Base-by-base conservation (phyloP, 768 basidiomycete species). In the Bullera alba region DNA sequence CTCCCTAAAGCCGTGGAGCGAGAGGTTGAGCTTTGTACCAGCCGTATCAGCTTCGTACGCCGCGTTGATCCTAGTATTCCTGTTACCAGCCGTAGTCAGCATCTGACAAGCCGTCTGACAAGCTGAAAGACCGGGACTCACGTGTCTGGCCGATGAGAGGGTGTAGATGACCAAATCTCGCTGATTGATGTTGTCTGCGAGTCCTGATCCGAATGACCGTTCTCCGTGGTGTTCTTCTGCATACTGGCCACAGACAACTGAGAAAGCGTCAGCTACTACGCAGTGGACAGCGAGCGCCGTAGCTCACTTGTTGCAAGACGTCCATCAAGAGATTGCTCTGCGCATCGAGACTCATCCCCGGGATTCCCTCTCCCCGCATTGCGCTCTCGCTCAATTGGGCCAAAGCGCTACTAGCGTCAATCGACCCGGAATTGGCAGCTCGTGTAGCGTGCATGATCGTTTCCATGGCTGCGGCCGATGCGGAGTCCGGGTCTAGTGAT, bases 1-100 rank as follows among this genome's bases (percentile, higher is more conserved):
- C 48, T 69, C 67, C 21, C 70, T 37, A 53, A 72, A 68, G 22
- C 70, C 70, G 15, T 61, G 57, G n/a, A 72, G 30, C 8, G 66
- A 56, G 0, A 72, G 43, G 44, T 72, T 65, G 43, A 70, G 52
- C 37, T 66, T 66, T 23, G 50, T 48, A 4, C 56, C 57, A 50
- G 16, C 57, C 58, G 48, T 48, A 14, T 53, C 58, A n/a, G 46
- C 8, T 14, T 42, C 26, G 28, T 8, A 41, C 38, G 25, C 46
- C n/a, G 7, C 34, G 14, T 10, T 6, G 7, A 43, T 28, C 19
- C 42, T 21, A 21, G 7, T 26, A 7, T 14, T 7, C 27, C 42
- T 41, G 38, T 43, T 28, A 27, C 12, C 22, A 43, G 42, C 12
- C 8, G 12, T 10, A 8, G 12, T 41, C 38, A 10, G 21, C 38